phyloP scores from a whole-genome alignment of 768 basidiomycete species.

The Lentinus tigrinus region DNA sequence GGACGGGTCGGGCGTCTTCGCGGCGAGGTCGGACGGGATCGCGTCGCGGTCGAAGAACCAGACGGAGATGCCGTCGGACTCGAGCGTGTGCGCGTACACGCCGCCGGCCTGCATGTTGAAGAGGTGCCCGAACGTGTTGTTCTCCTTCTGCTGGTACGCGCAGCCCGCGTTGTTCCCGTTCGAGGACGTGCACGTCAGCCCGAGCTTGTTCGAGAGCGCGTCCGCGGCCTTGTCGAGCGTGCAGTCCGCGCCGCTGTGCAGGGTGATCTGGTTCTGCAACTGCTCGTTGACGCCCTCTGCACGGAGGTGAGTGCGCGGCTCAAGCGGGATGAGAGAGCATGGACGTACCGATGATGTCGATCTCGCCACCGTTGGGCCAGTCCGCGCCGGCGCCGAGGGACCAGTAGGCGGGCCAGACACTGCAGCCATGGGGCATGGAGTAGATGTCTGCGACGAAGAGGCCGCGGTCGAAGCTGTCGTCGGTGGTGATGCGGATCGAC shows the following conservation, averaged over 20 bases:
- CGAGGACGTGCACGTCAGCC: conserved; percentile 32
- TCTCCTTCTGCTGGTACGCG: conserved; percentile 33
- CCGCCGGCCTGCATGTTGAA: conserved; percentile 46
- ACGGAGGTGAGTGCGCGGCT: neutral
- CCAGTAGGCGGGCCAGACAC: conserved; percentile 62
- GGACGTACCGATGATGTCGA: conserved; percentile 29
- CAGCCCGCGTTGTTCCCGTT: conserved; percentile 40
- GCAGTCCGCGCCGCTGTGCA: conserved; percentile 42
- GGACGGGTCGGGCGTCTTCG: conserved; percentile 36
- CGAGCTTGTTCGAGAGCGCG: conserved; percentile 30
- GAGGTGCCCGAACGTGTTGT: conserved; percentile 38
- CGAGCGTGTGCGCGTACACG: conserved; percentile 41
- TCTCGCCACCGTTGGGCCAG: conserved; percentile 29
- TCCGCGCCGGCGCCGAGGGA: conserved; percentile 26
- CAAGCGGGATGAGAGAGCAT: neutral
- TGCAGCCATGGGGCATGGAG: conserved; percentile 71
- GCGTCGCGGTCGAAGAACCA: conserved; percentile 44
- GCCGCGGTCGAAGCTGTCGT: conserved; percentile 61
- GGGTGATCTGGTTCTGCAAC: conserved; percentile 41
- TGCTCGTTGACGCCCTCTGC: conserved; percentile 44
- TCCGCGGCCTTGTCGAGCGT: conserved; percentile 27
- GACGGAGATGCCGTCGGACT: conserved; percentile 40
- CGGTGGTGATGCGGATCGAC: conserved; percentile 65
- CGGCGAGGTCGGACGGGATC: conserved; percentile 37
- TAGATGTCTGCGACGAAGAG: conserved; percentile 74